Evolutionary conservation across 441 rosid genomes (phyloP).

Genomic region (Breynia disticha): DNA sequence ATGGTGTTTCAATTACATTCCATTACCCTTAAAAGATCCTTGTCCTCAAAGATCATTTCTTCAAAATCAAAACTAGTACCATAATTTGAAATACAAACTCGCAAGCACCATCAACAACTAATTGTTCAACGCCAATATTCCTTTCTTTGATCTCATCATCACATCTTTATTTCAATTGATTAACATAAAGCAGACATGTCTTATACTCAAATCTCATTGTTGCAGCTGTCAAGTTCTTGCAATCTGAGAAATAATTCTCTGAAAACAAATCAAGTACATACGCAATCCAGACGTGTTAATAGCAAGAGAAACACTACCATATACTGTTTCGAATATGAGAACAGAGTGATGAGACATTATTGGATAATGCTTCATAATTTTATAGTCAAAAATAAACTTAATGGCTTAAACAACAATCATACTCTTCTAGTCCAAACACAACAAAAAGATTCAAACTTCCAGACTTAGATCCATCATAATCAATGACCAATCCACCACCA

Average conservation of each 20-base stretch:
- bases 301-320: slow-evolving; percentile 20
- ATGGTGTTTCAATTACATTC: too few species aligned
- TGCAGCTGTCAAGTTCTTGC: slow-evolving; percentile 38
- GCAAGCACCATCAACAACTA: slow-evolving; percentile 81
- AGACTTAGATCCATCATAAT: slow-evolving; percentile 88
- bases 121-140: slow-evolving; percentile 59
- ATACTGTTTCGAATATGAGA: slow-evolving; percentile 72
- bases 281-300: slow-evolving; percentile 29
- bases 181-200: slow-evolving; percentile 54
- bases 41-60: too few species aligned
- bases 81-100: slow-evolving; percentile 51
- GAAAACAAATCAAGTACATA: slow-evolving; percentile 40
- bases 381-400: slow-evolving; percentile 56
- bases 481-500: slow-evolving; percentile 90
- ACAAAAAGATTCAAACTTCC: slow-evolving; percentile 74
- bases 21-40: too few species aligned
- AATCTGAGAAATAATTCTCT: slow-evolving; percentile 51
- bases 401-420: slow-evolving; percentile 72
- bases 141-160: slow-evolving; percentile 82
- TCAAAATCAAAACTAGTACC: too few species aligned
- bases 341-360: slow-evolving; percentile 88
- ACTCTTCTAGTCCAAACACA: slow-evolving; percentile 68
- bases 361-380: slow-evolving; percentile 76
- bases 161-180: slow-evolving; percentile 73
- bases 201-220: slow-evolving; percentile 56